phyloP scores from a whole-genome alignment of 257 asterid genomes.

The Verbascum thapsus region DNA sequence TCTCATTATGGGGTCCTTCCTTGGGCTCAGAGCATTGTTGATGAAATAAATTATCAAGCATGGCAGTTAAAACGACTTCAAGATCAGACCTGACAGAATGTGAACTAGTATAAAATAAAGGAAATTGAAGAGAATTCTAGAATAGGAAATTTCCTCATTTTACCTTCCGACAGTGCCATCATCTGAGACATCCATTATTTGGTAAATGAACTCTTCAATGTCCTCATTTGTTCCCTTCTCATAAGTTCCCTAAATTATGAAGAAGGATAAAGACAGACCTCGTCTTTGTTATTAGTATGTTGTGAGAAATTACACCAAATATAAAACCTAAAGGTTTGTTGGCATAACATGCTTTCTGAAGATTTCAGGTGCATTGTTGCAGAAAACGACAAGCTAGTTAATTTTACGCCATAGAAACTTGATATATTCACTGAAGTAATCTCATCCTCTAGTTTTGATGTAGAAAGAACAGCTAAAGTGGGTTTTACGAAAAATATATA shows the following conservation, averaged over 20 bases:
- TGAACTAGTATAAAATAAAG: constrained; percentile 5
- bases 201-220: constrained; percentile 87
- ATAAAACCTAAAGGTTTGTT: neutral
- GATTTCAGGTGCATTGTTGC: constrained; percentile 1
- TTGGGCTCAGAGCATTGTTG: constrained; percentile 46
- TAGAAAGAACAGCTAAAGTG: too few species aligned
- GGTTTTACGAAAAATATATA: too few species aligned
- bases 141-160: constrained; percentile 18
- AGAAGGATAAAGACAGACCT: constrained; percentile 21
- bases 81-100: constrained; percentile 72
- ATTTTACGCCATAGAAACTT: too few species aligned
- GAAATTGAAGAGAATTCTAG: constrained; percentile 15
- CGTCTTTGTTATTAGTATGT: neutral
- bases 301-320: constrained; percentile 1
- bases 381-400: neutral
- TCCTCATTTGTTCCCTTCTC: constrained; percentile 91
- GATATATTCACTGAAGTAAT: too few species aligned
- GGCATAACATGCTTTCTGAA: neutral
- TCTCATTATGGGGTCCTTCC: constrained; percentile 40
- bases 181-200: constrained; percentile 64
- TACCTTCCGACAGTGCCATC: constrained; percentile 80
- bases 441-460: too few species aligned
- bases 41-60: constrained; percentile 56
- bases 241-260: constrained; percentile 67
- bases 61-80: constrained; percentile 64